Evolutionary conservation across 331 rosid genomes (phyloP), one percentile per base, ranked within the genome.

Genomic region (Phaseolus coccineus): DNA sequence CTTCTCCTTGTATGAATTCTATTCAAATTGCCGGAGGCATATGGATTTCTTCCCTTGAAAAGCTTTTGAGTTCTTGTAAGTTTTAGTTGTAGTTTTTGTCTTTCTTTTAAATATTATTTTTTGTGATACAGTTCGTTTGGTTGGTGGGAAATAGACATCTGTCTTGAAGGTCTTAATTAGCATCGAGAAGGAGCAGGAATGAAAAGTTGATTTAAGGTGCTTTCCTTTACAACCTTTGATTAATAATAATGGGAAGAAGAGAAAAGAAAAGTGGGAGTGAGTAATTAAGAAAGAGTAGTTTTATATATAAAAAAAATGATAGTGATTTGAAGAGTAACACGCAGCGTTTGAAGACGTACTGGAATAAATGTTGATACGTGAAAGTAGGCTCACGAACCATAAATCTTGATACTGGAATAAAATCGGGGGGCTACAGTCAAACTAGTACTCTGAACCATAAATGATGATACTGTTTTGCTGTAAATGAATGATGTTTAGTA

Each of bases 361-460:
- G 22, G 22, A 19, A 19, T 19, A 19, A 19, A 19, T 19, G 22
- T 19, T 19, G 40, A 47, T 56, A 47, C 48, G 86, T 78, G 72
- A 83, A 78, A 73, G 24, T 27, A 19, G 12, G 1, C 0, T 50
- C 24, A 35, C 51, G 28, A 24, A 72, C 70, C 75, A 69, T 52
- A 22, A 65, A 70, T 82, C 25, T 69, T 59, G 61, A 82, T 50
- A 69, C 69, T 66, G 6, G 71, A 77, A 69, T 67, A 42, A 83
- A 69, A 78, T 73, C 80, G 10, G 15, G 15, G n/a, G 28, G 14
- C 40, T 57, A 42, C 51, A 76, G 81, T 69, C 85, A 69, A 81
- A 81, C 73, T 50, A 19, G 51, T 76, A 8, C 67, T 76, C 81
- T 76, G 67, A 59, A 50, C 85, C 85, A 76, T 81, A 22, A 61